Evolutionary conservation across 495 filamentous ascomycete species (phyloP).

Genomic region (Darksidea phi): DNA sequence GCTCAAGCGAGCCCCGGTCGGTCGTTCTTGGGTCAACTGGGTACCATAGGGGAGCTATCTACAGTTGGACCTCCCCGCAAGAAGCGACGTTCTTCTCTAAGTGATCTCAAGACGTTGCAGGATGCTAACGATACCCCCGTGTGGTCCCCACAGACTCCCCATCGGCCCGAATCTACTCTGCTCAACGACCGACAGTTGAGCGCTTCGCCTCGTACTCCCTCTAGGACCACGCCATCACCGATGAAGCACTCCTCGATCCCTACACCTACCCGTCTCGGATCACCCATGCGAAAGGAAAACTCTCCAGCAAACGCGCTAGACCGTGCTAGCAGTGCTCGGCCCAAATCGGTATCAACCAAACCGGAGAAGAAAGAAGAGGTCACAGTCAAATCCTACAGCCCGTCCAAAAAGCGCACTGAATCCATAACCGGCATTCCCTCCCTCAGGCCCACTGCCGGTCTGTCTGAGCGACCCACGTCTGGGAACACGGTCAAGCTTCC

Average conservation of each 20-base stretch:
- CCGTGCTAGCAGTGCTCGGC: slow-evolving; percentile 13
- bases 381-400: slow-evolving; percentile 47
- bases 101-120: slow-evolving; percentile 67
- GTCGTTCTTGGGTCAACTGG: slow-evolving; percentile 47
- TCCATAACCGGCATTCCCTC: slow-evolving; percentile 55
- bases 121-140: slow-evolving; percentile 30
- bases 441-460: slow-evolving; percentile 41
- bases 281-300: slow-evolving; percentile 43
- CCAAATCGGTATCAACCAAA: slow-evolving; percentile 13
- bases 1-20: slow-evolving; percentile 42
- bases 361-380: slow-evolving; percentile 23
- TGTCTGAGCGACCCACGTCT: slow-evolving; percentile 54
- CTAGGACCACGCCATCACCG: slow-evolving; percentile 29
- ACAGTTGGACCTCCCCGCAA: slow-evolving; percentile 55
- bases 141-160: slow-evolving; percentile 38
- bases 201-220: slow-evolving; percentile 37
- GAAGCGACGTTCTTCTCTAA: slow-evolving; percentile 89
- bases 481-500: slow-evolving; percentile 41
- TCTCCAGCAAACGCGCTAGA: slow-evolving; percentile 38
- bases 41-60: slow-evolving; percentile 48
- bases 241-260: slow-evolving; percentile 29
- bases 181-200: slow-evolving; percentile 23
- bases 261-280: slow-evolving; percentile 33
- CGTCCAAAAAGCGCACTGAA: slow-evolving; percentile 50
- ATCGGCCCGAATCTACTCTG: slow-evolving; percentile 20